phyloP scores from a whole-genome alignment of 2,329 filamentous ascomycete genomes.

The Coniosporium uncinatum region DNA sequence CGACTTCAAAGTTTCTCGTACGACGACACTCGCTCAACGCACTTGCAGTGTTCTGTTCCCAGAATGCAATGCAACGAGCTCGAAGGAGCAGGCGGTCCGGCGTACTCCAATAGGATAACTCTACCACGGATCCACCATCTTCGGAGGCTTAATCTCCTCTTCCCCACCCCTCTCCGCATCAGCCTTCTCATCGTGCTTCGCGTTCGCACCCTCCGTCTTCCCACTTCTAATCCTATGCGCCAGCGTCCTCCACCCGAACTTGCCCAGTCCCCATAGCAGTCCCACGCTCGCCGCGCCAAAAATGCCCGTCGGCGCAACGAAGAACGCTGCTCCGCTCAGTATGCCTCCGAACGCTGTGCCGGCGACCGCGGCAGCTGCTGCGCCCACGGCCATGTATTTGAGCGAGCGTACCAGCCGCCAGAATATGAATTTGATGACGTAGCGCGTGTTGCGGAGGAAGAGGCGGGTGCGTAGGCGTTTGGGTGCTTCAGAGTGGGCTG shows the following conservation, averaged over 20 bases:
- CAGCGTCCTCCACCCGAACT: constrained; percentile 25
- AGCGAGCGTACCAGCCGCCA: constrained; percentile 34
- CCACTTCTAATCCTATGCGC: constrained; percentile 17
- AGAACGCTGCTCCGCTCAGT: constrained; percentile 29
- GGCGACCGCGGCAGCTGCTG: constrained; percentile 28
- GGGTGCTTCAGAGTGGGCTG: constrained; percentile 18
- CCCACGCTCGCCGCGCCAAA: constrained; percentile 21
- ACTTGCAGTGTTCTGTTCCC: no score
- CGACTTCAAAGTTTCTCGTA: no score
- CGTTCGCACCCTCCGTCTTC: constrained; percentile 10
- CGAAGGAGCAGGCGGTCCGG: no score
- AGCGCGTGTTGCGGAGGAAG: constrained; percentile 28
- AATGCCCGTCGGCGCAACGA: constrained; percentile 34
- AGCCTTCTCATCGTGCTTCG: no score
- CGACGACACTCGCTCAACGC: no score
- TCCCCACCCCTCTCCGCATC: no score
- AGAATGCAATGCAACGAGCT: no score
- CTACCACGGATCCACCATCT: no score
- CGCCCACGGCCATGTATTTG: constrained; percentile 35
- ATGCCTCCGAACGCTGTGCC: constrained; percentile 27
- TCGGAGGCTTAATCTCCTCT: no score
- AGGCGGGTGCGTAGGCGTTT: constrained; percentile 28
- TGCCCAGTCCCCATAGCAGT: constrained; percentile 29
- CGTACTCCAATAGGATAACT: no score
- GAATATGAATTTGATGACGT: constrained; percentile 31